Base-by-base conservation (phyloP, 2,329 filamentous ascomycete genomes). In the Basipetospora chlamydospora region DNA sequence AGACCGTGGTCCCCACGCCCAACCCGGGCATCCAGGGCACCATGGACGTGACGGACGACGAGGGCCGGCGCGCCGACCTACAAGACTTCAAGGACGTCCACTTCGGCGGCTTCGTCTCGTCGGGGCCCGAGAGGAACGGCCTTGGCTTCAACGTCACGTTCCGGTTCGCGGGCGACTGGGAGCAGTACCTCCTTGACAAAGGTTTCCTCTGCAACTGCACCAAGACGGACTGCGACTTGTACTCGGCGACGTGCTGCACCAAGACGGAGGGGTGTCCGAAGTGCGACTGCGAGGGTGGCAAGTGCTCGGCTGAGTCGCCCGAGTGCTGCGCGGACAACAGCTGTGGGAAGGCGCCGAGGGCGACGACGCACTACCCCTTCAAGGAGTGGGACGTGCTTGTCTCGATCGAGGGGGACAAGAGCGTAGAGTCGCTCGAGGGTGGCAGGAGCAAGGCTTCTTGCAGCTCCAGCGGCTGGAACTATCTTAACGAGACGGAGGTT, bases 141-240 rank as follows among this genome's bases (percentile, higher is more conserved):
- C 37, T 38, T 7, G 30, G 37, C 3, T 38, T 20, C 30, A 34
- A 38, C 30, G 37, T 38, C 17, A 33, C 30, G 6, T 10, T 33
- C 20, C 12, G 16, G 17, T 34, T 38, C 23, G 21, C 23, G 3
- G 37, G 37, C 8, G 31, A 33, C 8, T 33, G 37, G 37, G 37
- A 33, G 23, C 28, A 28, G 20, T 29, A 21, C 37, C 15, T 33
- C 11, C 6, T 29, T 6, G 23, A 29, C 16, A 15, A 22, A 11
- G 37, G 37, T 10, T 38, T 28, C 23, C 6, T 13, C 12, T 38
- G 37, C 37, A 21, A 28, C 16, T 38, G 30, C 18, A 23, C n/a
- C 11, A 22, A 29, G 3, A 16, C 7, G 6, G 21, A n/a, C 23
- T 38, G 37, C 25, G 37, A 38, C 23, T 13, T 38, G 10, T 38